Conservation (phyloP, 441 rosid genomes). For the Sinapis alba region DNA sequence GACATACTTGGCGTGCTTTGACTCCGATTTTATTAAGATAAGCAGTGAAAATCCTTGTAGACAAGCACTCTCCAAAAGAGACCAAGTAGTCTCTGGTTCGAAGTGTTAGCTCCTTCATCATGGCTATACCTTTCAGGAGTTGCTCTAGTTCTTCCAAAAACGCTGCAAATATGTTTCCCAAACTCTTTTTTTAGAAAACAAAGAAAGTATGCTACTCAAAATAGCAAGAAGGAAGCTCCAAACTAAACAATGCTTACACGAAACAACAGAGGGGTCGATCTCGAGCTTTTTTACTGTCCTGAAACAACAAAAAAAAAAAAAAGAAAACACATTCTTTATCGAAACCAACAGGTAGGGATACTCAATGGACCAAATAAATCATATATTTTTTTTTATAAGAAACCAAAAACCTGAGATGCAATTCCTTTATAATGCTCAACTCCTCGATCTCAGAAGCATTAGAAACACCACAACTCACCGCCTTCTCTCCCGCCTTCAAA, state of each 20-base stretch:
- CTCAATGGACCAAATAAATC: too few species aligned
- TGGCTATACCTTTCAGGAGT: constrained; percentile 84
- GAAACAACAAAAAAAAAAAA: constrained; percentile 19
- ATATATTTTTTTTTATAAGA: too few species aligned
- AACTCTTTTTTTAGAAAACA: too few species aligned
- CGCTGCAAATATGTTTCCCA: constrained; percentile 44
- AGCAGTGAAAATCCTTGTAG: constrained; percentile 90
- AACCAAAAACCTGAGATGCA: constrained; percentile 59
- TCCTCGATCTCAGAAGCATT: constrained; percentile 68
- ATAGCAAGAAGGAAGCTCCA: constrained; percentile 5
- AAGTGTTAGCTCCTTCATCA: constrained; percentile 90
- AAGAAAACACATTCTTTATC: not conserved
- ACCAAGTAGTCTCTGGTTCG: constrained; percentile 84
- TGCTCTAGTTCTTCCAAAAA: constrained; percentile 80
- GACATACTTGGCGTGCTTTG: constrained; percentile 67
- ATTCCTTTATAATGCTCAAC: constrained; percentile 60
- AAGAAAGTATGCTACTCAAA: not conserved
- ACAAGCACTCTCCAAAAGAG: constrained; percentile 95
- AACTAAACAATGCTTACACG: constrained; percentile 46
- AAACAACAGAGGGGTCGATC: constrained; percentile 53
- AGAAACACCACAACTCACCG: constrained; percentile 78
- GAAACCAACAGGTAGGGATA: constrained; percentile 5
- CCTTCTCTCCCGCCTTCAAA: constrained; percentile 86
- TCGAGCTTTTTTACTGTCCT: constrained; percentile 77
- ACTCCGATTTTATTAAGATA: constrained; percentile 72